phyloP scores from a whole-genome alignment of 2,329 filamentous ascomycete genomes.

The Xylaria digitata region DNA sequence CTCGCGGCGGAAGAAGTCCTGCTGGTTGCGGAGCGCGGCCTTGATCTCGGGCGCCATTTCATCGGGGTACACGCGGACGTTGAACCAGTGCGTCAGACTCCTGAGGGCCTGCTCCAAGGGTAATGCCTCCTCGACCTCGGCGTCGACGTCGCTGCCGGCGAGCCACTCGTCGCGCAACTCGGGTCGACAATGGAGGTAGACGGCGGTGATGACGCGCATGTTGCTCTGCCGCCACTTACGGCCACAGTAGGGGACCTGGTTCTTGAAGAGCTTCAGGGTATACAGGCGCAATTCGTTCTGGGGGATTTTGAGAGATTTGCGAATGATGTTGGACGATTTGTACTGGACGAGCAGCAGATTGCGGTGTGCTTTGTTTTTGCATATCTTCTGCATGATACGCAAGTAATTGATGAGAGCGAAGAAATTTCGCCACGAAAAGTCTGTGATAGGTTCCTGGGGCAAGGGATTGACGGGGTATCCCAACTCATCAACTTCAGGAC shows the following conservation, averaged over 20 bases:
- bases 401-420: constrained; percentile 96
- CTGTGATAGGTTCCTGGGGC: constrained; percentile 81
- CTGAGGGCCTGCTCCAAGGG: constrained; percentile 91
- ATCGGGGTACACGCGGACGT: constrained; percentile 83
- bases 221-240: constrained; percentile 98
- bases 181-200: constrained; percentile 92
- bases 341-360: constrained; percentile 95
- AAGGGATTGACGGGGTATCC: constrained; percentile 80
- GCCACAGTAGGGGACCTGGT: constrained; percentile 96
- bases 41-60: constrained; percentile 73
- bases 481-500: constrained; percentile 83
- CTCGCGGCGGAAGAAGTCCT: constrained; percentile 83
- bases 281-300: constrained; percentile 89
- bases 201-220: constrained; percentile 98
- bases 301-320: constrained; percentile 90
- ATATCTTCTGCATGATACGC: constrained; percentile 96
- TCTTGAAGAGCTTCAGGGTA: constrained; percentile 98
- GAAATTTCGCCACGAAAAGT: constrained; percentile 93
- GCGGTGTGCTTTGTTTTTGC: constrained; percentile 93
- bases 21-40: constrained; percentile 74
- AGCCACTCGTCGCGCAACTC: constrained; percentile 97
- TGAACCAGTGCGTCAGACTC: constrained; percentile 94
- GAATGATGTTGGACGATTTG: constrained; percentile 91
- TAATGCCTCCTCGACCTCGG: constrained; percentile 91
- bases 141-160: constrained; percentile 88